Evolutionary conservation across 768 basidiomycete genomes (phyloP), one percentile per base, ranked within the genome.

Genomic region (Auricularia heimuer): DNA sequence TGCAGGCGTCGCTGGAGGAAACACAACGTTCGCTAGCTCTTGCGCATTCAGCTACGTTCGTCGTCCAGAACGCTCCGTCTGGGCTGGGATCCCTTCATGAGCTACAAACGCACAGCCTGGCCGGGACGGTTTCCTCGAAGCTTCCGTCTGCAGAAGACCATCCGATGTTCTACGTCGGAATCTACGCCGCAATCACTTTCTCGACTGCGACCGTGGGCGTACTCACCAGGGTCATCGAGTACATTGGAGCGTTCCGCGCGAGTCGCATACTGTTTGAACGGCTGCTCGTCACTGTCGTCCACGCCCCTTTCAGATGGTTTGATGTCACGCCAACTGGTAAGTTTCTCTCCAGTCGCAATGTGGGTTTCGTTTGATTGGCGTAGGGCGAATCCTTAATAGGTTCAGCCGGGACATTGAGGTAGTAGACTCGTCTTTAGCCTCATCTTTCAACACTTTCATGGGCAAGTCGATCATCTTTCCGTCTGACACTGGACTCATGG

Each of bases 231-330:
- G 33, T 68, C 68, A n/a, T 68, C 65, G n/a, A 67, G 67, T 51
- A 60, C 45, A 83, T 83, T 0, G 89, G 86, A 37, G 83, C 84
- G 2, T 70, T 82, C 65, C 73, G 79, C 62, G 82, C 74, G 6
- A 77, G 75, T 37, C 69, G 74, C 47, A 67, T 66, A 3, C 65
- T 75, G 2, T 81, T 78, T 71, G 82, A 76, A 68, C 78, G 80
- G 63, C 75, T 94, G 45, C 75, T 94, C 62, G 82, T 80, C 6
- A 82, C 82, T 0, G 89, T 94, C 11, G 85, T 92, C 18, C 80
- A 85, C 11, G 90, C 92, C 6, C 92, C 92, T 4, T 92, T 94
- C 81, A 81, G 91, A 63, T 64, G 29, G 37, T 44, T 61, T 24
- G 54, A 61, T 35, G 16, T 24, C 29, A 65, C 60, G n/a, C 64